phyloP scores from a whole-genome alignment of 768 basidiomycete species.

The Lentinula aciculospora region DNA sequence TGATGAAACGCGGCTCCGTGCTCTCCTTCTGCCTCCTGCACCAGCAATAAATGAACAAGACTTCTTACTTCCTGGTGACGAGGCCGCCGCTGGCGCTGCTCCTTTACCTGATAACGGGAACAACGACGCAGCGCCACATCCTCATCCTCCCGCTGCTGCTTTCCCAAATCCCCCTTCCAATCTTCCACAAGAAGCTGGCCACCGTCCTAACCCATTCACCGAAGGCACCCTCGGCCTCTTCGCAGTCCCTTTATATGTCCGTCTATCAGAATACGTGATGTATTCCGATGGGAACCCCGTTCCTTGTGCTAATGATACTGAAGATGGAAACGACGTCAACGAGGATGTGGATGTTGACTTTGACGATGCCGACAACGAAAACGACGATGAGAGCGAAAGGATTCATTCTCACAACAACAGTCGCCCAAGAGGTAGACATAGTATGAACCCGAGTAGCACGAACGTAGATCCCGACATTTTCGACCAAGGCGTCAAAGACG shows the following conservation, averaged over 20 bases:
- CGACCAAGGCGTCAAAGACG: constrained; percentile 6
- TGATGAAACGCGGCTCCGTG: constrained; percentile 9
- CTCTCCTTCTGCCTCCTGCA: constrained; percentile 7
- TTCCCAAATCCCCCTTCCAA: not conserved
- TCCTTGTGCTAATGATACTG: not conserved
- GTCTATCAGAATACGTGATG: constrained; percentile 47
- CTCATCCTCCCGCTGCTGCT: not conserved
- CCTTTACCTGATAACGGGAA: not conserved
- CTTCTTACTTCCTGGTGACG: not conserved
- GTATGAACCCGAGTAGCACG: too few relatives aligned
- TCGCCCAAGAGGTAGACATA: too few relatives aligned
- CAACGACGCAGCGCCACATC: not conserved
- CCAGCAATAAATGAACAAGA: constrained; percentile 11
- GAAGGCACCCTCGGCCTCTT: constrained; percentile 29
- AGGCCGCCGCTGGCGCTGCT: not conserved
- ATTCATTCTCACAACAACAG: not conserved
- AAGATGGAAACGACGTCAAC: not conserved
- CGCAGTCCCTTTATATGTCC: constrained; percentile 52
- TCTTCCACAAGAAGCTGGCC: not conserved
- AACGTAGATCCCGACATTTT: not conserved
- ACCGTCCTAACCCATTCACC: constrained; percentile 18
- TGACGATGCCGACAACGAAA: too few relatives aligned
- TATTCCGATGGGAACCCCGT: not conserved
- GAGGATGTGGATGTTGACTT: constrained; percentile 5
- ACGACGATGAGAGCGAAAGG: too few relatives aligned